phyloP scores from a whole-genome alignment of 352 stramenopile genomes.

The Aphanomyces invadans region DNA sequence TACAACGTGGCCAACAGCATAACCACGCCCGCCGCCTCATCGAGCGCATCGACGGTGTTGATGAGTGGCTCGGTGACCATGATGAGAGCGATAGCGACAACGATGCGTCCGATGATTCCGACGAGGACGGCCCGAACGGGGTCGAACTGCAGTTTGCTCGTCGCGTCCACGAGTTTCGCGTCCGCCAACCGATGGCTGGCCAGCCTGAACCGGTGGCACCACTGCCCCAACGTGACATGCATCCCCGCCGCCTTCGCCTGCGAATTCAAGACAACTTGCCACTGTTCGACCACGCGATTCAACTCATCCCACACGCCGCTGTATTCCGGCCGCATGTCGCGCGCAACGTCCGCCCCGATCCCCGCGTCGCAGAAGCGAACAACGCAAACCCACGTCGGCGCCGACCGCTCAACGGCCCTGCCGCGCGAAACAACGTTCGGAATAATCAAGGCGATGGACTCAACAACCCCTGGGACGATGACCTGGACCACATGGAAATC shows the following conservation, averaged over 20 bases:
- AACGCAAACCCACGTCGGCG: constrained; percentile 3
- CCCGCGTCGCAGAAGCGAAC: constrained; percentile 11
- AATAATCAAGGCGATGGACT: background rate
- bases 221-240: background rate
- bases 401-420: background rate
- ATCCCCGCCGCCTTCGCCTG: constrained; percentile 3
- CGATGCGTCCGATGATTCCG: constrained; percentile 49
- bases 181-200: background rate
- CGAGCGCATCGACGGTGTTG: constrained; percentile 27
- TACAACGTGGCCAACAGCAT: background rate
- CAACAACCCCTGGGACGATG: constrained; percentile 68
- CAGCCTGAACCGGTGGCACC: background rate
- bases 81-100: constrained; percentile 32
- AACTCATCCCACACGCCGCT: constrained; percentile 18
- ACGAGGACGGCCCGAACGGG: constrained; percentile 37
- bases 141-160: background rate
- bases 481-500: constrained; percentile 89
- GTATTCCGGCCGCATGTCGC: constrained; percentile 22
- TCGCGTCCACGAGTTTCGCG: background rate
- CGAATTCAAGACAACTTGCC: constrained; percentile 19
- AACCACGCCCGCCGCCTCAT: constrained; percentile 12
- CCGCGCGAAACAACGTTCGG: background rate
- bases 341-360: constrained; percentile 21
- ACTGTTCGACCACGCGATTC: constrained; percentile 22
- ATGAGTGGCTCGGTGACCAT: constrained; percentile 34